phyloP scores from a whole-genome alignment of 2,329 filamentous ascomycete genomes.

The Xylariaceae sp. region DNA sequence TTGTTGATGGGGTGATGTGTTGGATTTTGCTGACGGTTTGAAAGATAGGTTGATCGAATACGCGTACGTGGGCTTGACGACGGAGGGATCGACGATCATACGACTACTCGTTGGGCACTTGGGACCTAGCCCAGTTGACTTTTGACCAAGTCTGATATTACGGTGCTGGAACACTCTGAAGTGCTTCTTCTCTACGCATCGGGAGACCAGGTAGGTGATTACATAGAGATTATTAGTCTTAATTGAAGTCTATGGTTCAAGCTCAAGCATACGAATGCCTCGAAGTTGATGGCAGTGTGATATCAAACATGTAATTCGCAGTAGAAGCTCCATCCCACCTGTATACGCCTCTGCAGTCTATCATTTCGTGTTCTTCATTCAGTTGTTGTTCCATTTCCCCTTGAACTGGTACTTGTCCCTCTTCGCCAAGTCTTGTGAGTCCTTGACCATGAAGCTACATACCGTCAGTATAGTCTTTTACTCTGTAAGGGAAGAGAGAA shows the following conservation, averaged over 20 bases:
- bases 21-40: no score
- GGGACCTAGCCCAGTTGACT: no score
- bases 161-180: background rate
- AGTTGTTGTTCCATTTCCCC: constrained; percentile 40
- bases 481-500: background rate
- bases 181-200: background rate
- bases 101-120: no score
- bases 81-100: no score
- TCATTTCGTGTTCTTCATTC: background rate
- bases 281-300: no score
- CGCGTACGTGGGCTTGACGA: background rate
- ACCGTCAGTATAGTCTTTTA: constrained; percentile 1
- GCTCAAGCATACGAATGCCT: background rate
- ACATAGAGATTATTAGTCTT: background rate
- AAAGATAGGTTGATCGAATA: no score
- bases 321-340: no score
- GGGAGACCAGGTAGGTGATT: background rate
- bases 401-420: constrained; percentile 49
- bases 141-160: background rate
- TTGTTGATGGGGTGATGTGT: background rate
- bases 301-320: no score
- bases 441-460: constrained; percentile 77
- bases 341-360: background rate
- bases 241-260: background rate
- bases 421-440: constrained; percentile 72